Evolutionary conservation across 208 protist species (phyloP), one percentile per base, ranked within the genome.

Genomic region (Histomonas meleagridis): DNA sequence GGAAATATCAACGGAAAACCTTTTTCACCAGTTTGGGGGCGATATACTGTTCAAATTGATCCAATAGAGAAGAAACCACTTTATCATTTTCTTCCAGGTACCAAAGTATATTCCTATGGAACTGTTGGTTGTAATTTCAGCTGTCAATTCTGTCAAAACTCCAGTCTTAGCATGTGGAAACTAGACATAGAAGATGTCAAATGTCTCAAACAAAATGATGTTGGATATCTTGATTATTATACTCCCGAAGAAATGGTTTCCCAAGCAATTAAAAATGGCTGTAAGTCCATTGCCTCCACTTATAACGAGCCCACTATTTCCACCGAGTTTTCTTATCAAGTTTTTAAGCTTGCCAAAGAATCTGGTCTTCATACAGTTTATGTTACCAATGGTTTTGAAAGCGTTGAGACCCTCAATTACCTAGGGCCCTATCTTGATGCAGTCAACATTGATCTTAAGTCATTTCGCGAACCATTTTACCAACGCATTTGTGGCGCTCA

Each of bases 121-220:
- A 86, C 76, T 38, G 76, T 86, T 86, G 76, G 76, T n/a, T 86
- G 76, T 16, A 86, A 86, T 38, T 86, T 86, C 46, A 51, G 16
- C 2, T 86, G 76, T n/a, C 76, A 86, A 86, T 86, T 86, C 55
- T 86, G 76, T n/a, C 76, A 86, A 55, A 86, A 86, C 28, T 86
- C 76, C 18, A 43, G n/a, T 5, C 26, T 86, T 18, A 86, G 76
- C 28, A 86, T 86, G 76, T 86, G 76, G 76, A 55, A 55, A 12
- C 76, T 86, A 38, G 76, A 86, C 38, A 86, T 86, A 14, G 76
- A 86, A 38, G 76, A 86, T 86, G 76, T 86, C 18, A 18, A 14
- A 4, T 32, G n/a, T 48, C 18, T 86, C 2, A 16, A 86, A 16
- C 18, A 86, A 26, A 43, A 14, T 14, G 76, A 86, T 46, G 46